Evolutionary conservation across 768 basidiomycete species (phyloP), one percentile per base, ranked within the genome.

Genomic region (Mycena kentingensis): DNA sequence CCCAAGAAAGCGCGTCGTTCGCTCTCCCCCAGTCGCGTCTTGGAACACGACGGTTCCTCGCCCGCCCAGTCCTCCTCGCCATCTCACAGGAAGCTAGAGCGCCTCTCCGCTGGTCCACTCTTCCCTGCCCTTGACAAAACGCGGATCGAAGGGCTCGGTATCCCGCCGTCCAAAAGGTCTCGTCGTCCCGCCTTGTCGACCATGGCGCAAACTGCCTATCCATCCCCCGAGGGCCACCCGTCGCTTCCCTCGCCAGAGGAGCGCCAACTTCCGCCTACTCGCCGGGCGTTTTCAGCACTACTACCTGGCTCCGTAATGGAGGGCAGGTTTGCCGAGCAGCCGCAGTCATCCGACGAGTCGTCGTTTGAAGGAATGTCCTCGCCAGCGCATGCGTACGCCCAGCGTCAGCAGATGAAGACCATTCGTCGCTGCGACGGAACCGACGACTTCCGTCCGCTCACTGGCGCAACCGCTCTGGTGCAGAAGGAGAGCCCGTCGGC

Each of bases 371-470:
- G 77, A 58, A 79, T 84, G 79, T 89, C 88, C 26, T 89, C 88
- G 0, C 89, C 90, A 35, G 90, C 90, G 28, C 85, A 87, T 61
- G 88, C 88, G 4, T 92, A 91, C 64, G 81, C 87, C 1, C 84
- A 82, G 61, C 82, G 90, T 32, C 89, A 90, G 52, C 83, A 88
- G 55, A 78, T 82, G 15, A 89, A 82, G 74, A 88, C 90, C 1
- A 81, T 91, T 52, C 77, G 90, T 46, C 76, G 88, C 36, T 84
- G 88, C 59, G 90, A 91, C 61, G 90, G 90, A 7, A 90, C 87
- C 11, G 88, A 91, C 47, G 87, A 90, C 66, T 85, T 90, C 60
- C 75, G 85, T 53, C 86, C 88, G 19, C 67, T 87, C 16, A 87
- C 86, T n/a, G 84, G 87, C 15, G 83, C 77, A 11, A 84, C 79